Evolutionary conservation across 1,139 yeast species (phyloP).

Genomic region (Suhomyces bribrorum): DNA sequence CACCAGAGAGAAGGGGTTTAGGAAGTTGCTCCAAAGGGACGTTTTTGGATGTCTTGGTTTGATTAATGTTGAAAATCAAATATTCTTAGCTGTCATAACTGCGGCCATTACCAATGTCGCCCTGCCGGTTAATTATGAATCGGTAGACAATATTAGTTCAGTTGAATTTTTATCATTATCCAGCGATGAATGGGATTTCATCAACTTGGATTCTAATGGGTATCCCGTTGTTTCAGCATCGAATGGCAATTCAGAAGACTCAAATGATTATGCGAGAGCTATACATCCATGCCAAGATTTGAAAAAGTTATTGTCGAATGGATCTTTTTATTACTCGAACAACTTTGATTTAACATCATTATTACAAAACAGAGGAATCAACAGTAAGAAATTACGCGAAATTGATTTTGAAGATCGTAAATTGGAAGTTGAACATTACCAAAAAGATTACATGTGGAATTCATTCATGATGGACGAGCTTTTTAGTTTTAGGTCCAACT

Average conservation of each 20-base stretch:
- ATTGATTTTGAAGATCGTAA: slow-evolving; percentile 30
- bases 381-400: slow-evolving; percentile 19
- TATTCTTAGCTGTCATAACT: slow-evolving; percentile 78
- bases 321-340: slow-evolving; percentile 88
- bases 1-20: slow-evolving; percentile 44
- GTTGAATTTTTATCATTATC: slow-evolving; percentile 85
- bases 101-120: slow-evolving; percentile 77
- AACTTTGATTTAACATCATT: slow-evolving; percentile 89
- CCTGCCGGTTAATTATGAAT: slow-evolving; percentile 73
- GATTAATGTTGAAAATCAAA: slow-evolving; percentile 64
- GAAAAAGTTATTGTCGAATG: slow-evolving; percentile 75
- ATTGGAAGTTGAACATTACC: slow-evolving; percentile 51
- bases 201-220: slow-evolving; percentile 64
- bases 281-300: slow-evolving; percentile 87
- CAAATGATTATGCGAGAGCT: slow-evolving; percentile 27
- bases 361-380: slow-evolving; percentile 70
- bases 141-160: slow-evolving; percentile 74
- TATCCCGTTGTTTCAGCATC: slow-evolving; percentile 38
- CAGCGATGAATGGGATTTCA: slow-evolving; percentile 75
- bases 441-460: slow-evolving; percentile 96
- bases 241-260: slow-evolving; percentile 19
- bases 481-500: slow-evolving; percentile 67
- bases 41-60: slow-evolving; percentile 85
- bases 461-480: slow-evolving; percentile 85
- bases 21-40: slow-evolving; percentile 53